Evolutionary conservation across 1,284 basidiomycete genomes (phyloP), one percentile per base, ranked within the genome.

Genomic region (Malassezia restricta): DNA sequence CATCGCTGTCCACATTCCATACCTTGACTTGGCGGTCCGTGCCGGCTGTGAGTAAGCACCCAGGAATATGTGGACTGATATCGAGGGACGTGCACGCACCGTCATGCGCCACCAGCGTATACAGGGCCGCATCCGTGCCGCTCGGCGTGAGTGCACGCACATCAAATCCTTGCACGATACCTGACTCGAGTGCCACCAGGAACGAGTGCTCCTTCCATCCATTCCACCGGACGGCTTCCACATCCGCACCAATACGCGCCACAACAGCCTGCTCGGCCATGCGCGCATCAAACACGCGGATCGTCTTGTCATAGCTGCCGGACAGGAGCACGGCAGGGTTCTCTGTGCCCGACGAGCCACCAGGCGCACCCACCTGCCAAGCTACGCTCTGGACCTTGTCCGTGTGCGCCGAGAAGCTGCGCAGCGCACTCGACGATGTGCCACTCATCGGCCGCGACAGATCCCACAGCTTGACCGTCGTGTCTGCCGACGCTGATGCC

Each of bases 341-440:
- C 24, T 52, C 56, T 6, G 56, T 30, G 17, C 59, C 60, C 1
- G 43, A 14, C 4, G 56, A 30, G 20, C 48, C 28, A 2, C 62
- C 62, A 1, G 54, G 41, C 14, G 61, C 62, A 32, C 58, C 55
- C 29, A 58, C 62, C 74, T 94, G 94, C 94, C 94, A 99, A 68
- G 92, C 85, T 3, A 98, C 88, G 4, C 85, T 83, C 75, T 96
- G 91, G n/a, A 98, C 87, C 77, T 95, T 96, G 75, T 95, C 91
- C 65, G 82, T 84, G 76, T 98, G 94, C 12, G 39, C 43, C 39
- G 78, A 81, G 74, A 94, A 98, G 60, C 84, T 88, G 50, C 88
- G 79, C 67, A 95, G 80, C 8, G 89, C 80, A 1, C 76, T 76
- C 12, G 68, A 62, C 4, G 42, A 44, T 31, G 82, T 43, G 77